phyloP scores from a whole-genome alignment of 2,329 filamentous ascomycete species.

The Colletotrichum liriopes region DNA sequence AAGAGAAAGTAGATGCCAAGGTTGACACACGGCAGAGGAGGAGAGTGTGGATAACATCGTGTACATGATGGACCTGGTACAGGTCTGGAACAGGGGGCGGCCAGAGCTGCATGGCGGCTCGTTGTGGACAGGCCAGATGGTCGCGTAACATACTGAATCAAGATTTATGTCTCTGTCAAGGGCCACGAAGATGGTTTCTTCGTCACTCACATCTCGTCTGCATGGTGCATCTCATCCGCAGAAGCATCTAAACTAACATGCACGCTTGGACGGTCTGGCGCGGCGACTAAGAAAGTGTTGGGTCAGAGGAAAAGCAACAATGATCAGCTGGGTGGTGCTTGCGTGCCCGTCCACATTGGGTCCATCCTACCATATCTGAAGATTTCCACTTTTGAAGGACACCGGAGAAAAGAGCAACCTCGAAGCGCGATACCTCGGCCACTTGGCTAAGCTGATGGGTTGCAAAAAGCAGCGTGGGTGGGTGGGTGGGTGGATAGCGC shows the following conservation, averaged over 20 bases:
- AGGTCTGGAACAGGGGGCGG: neutral
- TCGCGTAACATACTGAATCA: slow-evolving; percentile 15
- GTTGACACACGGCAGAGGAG: slow-evolving; percentile 3
- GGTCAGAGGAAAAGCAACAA: slow-evolving; percentile 38
- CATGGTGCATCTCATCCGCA: slow-evolving; percentile 20
- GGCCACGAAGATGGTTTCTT: neutral
- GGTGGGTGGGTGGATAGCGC: neutral
- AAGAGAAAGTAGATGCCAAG: slow-evolving; percentile 57
- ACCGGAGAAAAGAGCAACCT: no score
- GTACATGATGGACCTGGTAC: slow-evolving; percentile 8
- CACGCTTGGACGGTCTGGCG: slow-evolving; percentile 29
- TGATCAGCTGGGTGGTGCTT: neutral
- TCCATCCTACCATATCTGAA: neutral
- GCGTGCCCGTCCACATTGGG: neutral
- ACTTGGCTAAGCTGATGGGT: neutral
- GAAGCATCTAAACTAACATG: slow-evolving; percentile 26
- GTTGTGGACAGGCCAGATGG: neutral
- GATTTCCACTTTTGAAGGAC: neutral
- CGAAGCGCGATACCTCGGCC: neutral
- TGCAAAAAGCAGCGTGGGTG: neutral
- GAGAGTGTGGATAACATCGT: slow-evolving; percentile 18
- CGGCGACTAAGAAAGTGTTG: slow-evolving; percentile 23
- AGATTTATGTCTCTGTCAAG: slow-evolving; percentile 1
- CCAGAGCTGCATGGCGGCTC: neutral
- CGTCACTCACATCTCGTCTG: slow-evolving; percentile 12